phyloP scores from a whole-genome alignment of 306 rosid species.

The Begonia loranthoides region DNA sequence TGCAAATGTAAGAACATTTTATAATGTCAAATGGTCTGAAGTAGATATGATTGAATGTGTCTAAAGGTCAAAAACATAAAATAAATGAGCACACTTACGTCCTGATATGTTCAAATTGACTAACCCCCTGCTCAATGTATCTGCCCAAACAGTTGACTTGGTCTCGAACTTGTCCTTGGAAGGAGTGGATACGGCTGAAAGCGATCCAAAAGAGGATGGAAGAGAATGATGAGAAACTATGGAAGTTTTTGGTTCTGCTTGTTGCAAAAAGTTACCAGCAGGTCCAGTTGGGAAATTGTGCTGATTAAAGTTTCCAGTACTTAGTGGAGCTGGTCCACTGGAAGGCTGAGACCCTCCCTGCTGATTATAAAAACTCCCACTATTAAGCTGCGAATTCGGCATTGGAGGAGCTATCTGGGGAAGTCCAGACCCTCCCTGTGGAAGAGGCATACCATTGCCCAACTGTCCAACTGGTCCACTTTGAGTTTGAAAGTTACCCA shows the following conservation, averaged over 20 bases:
- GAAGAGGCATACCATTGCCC: constrained; percentile 31
- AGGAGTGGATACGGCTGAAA: constrained; percentile 37
- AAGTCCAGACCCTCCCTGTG: constrained; percentile 20
- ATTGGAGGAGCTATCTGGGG: constrained; percentile 5
- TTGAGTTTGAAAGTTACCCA: constrained; percentile 44
- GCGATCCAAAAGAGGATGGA: constrained; percentile 34
- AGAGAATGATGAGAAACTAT: constrained; percentile 28
- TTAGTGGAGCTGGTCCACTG: constrained; percentile 30
- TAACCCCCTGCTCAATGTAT: constrained; percentile 90
- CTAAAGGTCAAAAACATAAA: neutral
- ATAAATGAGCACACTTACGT: constrained; percentile 33
- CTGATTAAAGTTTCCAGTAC: constrained; percentile 30
- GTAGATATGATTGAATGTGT: neutral
- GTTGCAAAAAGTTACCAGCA: constrained; percentile 28
- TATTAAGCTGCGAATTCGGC: constrained; percentile 5
- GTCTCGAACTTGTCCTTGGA: constrained; percentile 80
- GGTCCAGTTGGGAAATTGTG: constrained; percentile 25
- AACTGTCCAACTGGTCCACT: constrained; percentile 40
- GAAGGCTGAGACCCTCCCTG: constrained; percentile 36
- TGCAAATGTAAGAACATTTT: constrained; percentile 31
- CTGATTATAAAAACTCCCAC: constrained; percentile 30
- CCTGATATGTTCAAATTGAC: constrained; percentile 96
- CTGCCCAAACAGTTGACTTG: constrained; percentile 96
- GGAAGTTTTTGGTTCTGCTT: constrained; percentile 25
- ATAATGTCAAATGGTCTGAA: neutral